phyloP scores from a whole-genome alignment of 176 grass and related monocot species.

The Eremochloa ophiuroides region DNA sequence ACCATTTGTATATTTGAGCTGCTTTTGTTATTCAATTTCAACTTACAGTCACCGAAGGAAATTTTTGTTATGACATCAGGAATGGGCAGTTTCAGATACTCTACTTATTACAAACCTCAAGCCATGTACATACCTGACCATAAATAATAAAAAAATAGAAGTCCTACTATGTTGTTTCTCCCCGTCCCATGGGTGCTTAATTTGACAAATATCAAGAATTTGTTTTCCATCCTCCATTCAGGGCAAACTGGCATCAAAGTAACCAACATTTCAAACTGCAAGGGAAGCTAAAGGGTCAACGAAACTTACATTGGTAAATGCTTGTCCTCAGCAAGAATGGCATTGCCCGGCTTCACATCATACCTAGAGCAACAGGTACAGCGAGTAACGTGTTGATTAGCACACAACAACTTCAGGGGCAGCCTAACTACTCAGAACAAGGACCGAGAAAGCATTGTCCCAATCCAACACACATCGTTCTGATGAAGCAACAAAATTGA shows the following conservation, averaged over 20 bases:
- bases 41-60: background rate
- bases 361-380: slow-evolving; percentile 38
- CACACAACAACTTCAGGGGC: background rate
- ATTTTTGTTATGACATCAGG: background rate
- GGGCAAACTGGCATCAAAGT: background rate
- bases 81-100: background rate
- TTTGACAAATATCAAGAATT: background rate
- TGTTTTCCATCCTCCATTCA: background rate
- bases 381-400: slow-evolving; percentile 1
- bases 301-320: slow-evolving; percentile 69
- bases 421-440: background rate
- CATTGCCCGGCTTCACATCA: slow-evolving; percentile 59
- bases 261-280: background rate
- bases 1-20: background rate
- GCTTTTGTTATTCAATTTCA: background rate
- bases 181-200: background rate
- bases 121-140: background rate
- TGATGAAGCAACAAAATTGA: background rate
- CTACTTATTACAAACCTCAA: background rate
- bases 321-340: slow-evolving; percentile 67
- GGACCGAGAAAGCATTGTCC: background rate
- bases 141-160: background rate
- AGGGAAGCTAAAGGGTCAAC: background rate
- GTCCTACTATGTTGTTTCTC: background rate
- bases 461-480: background rate